Conservation (phyloP, 495 filamentous ascomycete genomes). For the Penicillium nucicola region DNA sequence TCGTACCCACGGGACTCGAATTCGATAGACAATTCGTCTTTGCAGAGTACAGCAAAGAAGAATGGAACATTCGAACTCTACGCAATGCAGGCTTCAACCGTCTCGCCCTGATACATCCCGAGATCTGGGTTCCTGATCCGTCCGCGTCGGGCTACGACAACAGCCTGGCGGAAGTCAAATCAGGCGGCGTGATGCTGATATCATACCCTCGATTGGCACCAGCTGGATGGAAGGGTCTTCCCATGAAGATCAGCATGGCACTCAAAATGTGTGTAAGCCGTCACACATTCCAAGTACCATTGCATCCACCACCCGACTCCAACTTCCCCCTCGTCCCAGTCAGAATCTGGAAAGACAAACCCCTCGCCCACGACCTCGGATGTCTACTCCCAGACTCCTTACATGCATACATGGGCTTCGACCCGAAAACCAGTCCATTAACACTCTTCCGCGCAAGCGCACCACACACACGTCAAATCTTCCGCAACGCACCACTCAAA, state of each 20-base stretch:
- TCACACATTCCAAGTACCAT: conserved; percentile 57
- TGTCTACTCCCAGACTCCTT: conserved; percentile 54
- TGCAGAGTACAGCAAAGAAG: conserved; percentile 50
- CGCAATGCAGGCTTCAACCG: conserved; percentile 66
- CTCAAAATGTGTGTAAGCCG: conserved; percentile 22
- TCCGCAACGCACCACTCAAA: conserved; percentile 70
- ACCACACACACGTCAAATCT: conserved; percentile 60
- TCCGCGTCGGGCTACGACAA: conserved; percentile 38
- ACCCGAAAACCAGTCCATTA: conserved; percentile 43
- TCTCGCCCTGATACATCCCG: conserved; percentile 69
- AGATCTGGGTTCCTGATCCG: conserved; percentile 77
- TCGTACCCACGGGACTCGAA: conserved; percentile 70
- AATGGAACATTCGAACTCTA: conserved; percentile 74
- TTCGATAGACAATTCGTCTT: conserved; percentile 86
- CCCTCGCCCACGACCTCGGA: conserved; percentile 45
- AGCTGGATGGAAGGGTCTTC: conserved; percentile 2
- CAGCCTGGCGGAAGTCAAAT: conserved; percentile 35
- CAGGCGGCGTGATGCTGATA: conserved; percentile 37
- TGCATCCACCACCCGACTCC: conserved; percentile 52
- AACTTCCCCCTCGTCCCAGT: conserved; percentile 62
- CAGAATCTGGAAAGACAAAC: conserved; percentile 75
- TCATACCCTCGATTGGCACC: conserved; percentile 30
- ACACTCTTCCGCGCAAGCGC: conserved; percentile 72
- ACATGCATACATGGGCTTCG: conserved; percentile 45
- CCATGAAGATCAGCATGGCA: conserved; percentile 14